A percentile compares a stretch with the other conserved stretches of the same genome.
Evolutionary conservation across 2,329 filamentous ascomycete genomes (phyloP).

Genomic region (Aspergillus aculeatus): DNA sequence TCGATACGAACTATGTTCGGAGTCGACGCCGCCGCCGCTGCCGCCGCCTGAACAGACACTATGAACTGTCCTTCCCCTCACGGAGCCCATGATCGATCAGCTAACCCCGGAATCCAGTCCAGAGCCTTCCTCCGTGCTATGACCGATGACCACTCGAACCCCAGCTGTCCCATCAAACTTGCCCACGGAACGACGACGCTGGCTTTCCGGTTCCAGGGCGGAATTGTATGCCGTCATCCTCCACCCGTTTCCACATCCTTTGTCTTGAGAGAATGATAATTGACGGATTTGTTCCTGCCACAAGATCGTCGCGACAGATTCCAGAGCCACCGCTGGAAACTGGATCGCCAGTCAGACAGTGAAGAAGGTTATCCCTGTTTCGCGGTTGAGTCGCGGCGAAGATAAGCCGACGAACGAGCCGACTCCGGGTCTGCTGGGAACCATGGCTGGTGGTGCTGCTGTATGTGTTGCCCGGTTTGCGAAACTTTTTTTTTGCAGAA

Average conservation of each 20-base stretch:
- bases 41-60: not conserved
- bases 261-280: not conserved
- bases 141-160: slow-evolving; percentile 96
- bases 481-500: too few relatives aligned
- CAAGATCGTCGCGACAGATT: slow-evolving; percentile 90
- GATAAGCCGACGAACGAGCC: slow-evolving; percentile 36
- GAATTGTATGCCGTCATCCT: slow-evolving; percentile 58
- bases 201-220: slow-evolving; percentile 95
- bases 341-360: slow-evolving; percentile 99
- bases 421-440: slow-evolving; percentile 69
- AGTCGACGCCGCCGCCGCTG: not conserved
- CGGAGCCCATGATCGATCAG: not conserved
- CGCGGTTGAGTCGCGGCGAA: slow-evolving; percentile 40
- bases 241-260: not conserved
- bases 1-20: not conserved
- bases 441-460: slow-evolving; percentile 97
- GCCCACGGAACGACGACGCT: slow-evolving; percentile 98
- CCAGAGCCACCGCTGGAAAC: slow-evolving; percentile 92
- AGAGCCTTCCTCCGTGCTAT: slow-evolving; percentile 93
- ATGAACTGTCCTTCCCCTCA: not conserved
- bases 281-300: slow-evolving; percentile 5
- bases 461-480: slow-evolving; percentile 41
- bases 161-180: slow-evolving; percentile 97
- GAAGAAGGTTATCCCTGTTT: slow-evolving; percentile 85
- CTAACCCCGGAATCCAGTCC: slow-evolving; percentile 55